These are phyloP conservation scores for Rhizopogon vinicolor DNA, from an alignment of 768 basidiomycete genomes.

Conservation along the genomic window DNA sequence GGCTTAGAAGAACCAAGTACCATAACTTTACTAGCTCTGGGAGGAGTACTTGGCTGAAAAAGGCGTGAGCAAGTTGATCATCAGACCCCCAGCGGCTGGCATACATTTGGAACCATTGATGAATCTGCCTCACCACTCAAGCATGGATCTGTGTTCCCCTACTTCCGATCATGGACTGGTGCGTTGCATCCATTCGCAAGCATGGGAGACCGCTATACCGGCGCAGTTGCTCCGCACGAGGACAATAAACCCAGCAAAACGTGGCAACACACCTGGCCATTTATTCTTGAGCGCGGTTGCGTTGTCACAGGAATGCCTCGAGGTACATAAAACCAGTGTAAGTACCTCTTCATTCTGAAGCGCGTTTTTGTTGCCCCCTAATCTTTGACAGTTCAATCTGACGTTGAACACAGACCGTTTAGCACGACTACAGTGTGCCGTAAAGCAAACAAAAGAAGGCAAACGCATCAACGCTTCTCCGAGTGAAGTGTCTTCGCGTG, in stretches of 20 bases:
- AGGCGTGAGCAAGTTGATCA: not conserved
- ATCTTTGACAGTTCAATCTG: slow-evolving; percentile 10
- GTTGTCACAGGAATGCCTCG: slow-evolving; percentile 6
- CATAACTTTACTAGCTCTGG: not conserved
- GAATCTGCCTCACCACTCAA: slow-evolving; percentile 19
- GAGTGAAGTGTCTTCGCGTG: slow-evolving; percentile 18
- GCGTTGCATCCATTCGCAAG: not conserved
- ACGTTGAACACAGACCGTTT: slow-evolving; percentile 3
- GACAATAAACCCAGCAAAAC: slow-evolving; percentile 12
- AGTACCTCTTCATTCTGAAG: not conserved
- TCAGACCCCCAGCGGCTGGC: not conserved
- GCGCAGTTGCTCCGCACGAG: slow-evolving; percentile 14
- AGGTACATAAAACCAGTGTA: slow-evolving; percentile 8
- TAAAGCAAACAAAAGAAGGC: slow-evolving; percentile 30
- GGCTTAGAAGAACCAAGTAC: not conserved
- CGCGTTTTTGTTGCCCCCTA: slow-evolving; percentile 13
- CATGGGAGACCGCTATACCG: slow-evolving; percentile 20
- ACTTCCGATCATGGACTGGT: not conserved
- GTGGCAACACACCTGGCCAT: slow-evolving; percentile 11
- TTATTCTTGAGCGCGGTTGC: slow-evolving; percentile 10
- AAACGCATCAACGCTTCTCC: slow-evolving; percentile 7
- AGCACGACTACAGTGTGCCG: slow-evolving; percentile 22
- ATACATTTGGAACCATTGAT: slow-evolving; percentile 1
- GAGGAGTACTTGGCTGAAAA: not conserved
- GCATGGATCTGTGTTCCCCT: slow-evolving; percentile 17